A percentile compares a stretch with the other conserved stretches of the same genome.
phyloP scores from a whole-genome alignment of 2,329 filamentous ascomycete species.

The Colletotrichum zoysiae region DNA sequence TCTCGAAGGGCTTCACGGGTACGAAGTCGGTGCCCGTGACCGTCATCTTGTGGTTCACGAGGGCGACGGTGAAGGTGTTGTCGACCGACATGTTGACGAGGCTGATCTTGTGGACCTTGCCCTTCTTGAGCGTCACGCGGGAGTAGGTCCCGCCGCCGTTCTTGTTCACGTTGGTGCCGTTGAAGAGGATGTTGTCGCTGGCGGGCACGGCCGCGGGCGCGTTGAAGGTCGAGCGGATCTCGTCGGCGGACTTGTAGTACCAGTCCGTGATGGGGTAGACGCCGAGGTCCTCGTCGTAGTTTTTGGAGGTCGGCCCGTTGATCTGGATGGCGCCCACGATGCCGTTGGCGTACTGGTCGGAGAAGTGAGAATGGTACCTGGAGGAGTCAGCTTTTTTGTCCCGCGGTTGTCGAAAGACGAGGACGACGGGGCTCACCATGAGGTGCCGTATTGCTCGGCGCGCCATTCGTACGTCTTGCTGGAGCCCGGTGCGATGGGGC shows the following conservation, averaged over 20 bases:
- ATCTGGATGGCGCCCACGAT: slow-evolving; percentile 64
- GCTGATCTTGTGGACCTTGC: slow-evolving; percentile 69
- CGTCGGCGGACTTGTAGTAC: slow-evolving; percentile 57
- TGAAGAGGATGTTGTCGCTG: slow-evolving; percentile 57
- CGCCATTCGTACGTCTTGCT: slow-evolving; percentile 53
- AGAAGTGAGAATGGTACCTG: slow-evolving; percentile 65
- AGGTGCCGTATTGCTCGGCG: slow-evolving; percentile 55
- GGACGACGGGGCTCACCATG: slow-evolving; percentile 38
- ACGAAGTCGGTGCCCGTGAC: slow-evolving; percentile 77
- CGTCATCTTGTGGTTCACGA: slow-evolving; percentile 70
- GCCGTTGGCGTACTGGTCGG: slow-evolving; percentile 64
- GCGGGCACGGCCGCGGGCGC: slow-evolving; percentile 42
- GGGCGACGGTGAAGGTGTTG: slow-evolving; percentile 67
- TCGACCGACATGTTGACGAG: slow-evolving; percentile 70
- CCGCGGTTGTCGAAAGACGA: no score
- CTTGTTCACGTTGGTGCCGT: slow-evolving; percentile 55
- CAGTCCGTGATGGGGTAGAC: slow-evolving; percentile 65
- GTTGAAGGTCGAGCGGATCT: slow-evolving; percentile 43
- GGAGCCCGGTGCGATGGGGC: slow-evolving; percentile 54
- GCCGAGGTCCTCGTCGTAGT: slow-evolving; percentile 74
- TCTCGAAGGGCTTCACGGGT: slow-evolving; percentile 71
- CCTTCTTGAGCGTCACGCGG: slow-evolving; percentile 63
- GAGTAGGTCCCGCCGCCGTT: slow-evolving; percentile 48
- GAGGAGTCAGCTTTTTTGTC: slow-evolving; percentile 33
- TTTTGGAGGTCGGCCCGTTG: slow-evolving; percentile 56